A percentile compares a stretch with the other conserved stretches of the same genome.
These are phyloP conservation scores for Sungouiella blattae DNA, from an alignment of 805 yeast genomes.

Conservation along the genomic window DNA sequence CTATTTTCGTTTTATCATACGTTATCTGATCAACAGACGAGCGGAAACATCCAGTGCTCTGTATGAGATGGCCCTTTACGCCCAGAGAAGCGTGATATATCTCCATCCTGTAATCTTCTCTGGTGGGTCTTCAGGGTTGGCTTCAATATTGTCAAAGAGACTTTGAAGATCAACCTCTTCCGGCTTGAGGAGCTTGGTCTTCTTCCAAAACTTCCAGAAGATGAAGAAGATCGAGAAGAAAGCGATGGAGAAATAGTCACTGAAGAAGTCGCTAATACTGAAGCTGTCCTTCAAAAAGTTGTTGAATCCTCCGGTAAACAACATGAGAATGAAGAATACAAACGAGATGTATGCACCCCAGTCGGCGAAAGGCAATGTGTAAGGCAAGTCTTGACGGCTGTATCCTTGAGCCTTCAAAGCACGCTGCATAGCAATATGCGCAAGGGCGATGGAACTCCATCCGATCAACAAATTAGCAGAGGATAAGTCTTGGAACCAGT, in stretches of 20 bases:
- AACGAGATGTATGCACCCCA: constrained; percentile 35
- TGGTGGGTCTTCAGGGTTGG: constrained; percentile 27
- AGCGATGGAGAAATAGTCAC: constrained; percentile 22
- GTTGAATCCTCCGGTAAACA: constrained; percentile 34
- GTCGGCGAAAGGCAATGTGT: constrained; percentile 22
- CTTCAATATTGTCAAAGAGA: constrained; percentile 26
- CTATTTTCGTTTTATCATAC: too few relatives aligned
- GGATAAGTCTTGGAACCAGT: constrained; percentile 32
- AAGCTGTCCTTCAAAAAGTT: constrained; percentile 32
- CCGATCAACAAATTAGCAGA: constrained; percentile 27
- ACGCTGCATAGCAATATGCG: constrained; percentile 27
- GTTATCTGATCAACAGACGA: too few relatives aligned
- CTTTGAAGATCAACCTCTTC: constrained; percentile 23
- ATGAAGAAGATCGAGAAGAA: constrained; percentile 23
- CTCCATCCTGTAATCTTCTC: constrained; percentile 20
- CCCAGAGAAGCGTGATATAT: constrained; percentile 17
- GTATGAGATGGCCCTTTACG: too few relatives aligned
- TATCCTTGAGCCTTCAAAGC: constrained; percentile 42
- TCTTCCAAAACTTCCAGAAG: constrained; percentile 31
- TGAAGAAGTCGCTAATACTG: constrained; percentile 19
- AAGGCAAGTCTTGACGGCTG: constrained; percentile 30
- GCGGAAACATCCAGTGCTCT: too few relatives aligned
- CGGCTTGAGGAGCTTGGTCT: constrained; percentile 16
- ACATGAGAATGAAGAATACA: constrained; percentile 18
- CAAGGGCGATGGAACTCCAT: constrained; percentile 30